Conservation (phyloP, 345 rosid genomes). For the Linum usitatissimum region DNA sequence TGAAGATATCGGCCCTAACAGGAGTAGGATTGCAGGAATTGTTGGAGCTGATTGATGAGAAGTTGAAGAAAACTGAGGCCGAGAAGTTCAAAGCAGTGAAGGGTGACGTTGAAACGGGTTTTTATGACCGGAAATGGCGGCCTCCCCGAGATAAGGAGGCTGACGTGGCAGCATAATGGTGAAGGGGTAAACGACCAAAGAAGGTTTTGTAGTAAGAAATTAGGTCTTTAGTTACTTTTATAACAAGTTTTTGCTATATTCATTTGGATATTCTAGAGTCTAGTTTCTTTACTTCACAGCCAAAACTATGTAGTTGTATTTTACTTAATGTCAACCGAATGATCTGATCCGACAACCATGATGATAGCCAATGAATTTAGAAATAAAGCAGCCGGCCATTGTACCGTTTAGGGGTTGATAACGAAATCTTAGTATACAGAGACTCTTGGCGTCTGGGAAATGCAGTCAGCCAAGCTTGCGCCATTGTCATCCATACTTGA, state of each 20-base stretch:
- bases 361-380: no score
- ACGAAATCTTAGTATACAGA: no score
- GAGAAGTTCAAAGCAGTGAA: slow-evolving; percentile 25
- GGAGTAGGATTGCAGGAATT: slow-evolving; percentile 73
- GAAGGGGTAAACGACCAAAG: neutral
- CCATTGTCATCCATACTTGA: slow-evolving; percentile 90
- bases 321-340: no score
- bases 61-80: slow-evolving; percentile 35
- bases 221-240: no score
- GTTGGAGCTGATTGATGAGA: slow-evolving; percentile 46
- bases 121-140: slow-evolving; percentile 54
- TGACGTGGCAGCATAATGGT: slow-evolving; percentile 6
- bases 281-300: no score
- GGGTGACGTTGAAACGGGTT: slow-evolving; percentile 28
- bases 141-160: slow-evolving; percentile 38
- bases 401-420: no score
- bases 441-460: slow-evolving; percentile 88
- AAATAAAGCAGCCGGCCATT: no score
- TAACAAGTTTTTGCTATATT: no score
- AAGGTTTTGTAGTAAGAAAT: no score
- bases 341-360: no score
- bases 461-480: slow-evolving; percentile 70
- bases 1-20: slow-evolving; percentile 57
- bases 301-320: no score
- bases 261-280: no score